Evolutionary conservation across 2,329 filamentous ascomycete species (phyloP).

Genomic region (Hymenoscyphus infarciens): DNA sequence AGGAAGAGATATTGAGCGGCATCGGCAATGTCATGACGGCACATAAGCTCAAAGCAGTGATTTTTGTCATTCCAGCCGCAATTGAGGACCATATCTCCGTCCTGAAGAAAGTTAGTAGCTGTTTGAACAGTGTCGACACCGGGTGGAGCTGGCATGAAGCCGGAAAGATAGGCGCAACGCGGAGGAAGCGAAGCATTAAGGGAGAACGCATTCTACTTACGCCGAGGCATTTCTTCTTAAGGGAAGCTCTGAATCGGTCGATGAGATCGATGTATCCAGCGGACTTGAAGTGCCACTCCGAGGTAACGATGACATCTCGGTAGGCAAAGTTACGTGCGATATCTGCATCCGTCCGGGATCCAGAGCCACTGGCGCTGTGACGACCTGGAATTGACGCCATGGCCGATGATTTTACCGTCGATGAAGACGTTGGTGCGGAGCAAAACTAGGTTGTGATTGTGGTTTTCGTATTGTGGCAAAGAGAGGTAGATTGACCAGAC

Average conservation of each 20-base stretch:
- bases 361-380: background rate
- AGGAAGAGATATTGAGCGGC: constrained; percentile 16
- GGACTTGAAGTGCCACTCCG: background rate
- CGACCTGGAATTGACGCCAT: background rate
- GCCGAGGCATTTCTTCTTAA: background rate
- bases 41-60: constrained; percentile 14
- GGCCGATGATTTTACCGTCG: background rate
- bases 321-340: background rate
- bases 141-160: background rate
- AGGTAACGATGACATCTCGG: background rate
- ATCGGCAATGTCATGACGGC: constrained; percentile 10
- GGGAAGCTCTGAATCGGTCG: background rate
- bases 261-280: background rate
- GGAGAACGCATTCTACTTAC: background rate
- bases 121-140: background rate
- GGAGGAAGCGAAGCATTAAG: background rate
- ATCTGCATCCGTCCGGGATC: background rate
- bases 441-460: background rate
- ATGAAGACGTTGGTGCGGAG: background rate
- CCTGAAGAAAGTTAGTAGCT: background rate
- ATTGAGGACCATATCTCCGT: background rate
- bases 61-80: background rate
- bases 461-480: background rate
- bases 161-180: background rate
- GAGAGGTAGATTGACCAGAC: background rate